Conservation (phyloP, 2,329 filamentous ascomycete genomes). For the Zalaria sp. region DNA sequence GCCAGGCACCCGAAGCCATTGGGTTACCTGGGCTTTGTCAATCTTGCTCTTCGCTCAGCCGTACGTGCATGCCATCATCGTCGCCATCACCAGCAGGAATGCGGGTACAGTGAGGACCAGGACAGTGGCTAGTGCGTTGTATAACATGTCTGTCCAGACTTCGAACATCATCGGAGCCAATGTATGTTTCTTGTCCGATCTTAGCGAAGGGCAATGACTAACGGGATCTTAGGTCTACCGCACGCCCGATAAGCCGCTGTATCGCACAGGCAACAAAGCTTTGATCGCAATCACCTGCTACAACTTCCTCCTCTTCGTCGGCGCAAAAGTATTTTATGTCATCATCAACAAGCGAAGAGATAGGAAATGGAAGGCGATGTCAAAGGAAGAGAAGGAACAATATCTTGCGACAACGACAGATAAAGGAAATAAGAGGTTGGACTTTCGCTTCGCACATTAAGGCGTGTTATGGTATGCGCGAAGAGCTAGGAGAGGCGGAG, state of each 20-base stretch:
- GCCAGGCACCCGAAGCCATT: conserved; percentile 19
- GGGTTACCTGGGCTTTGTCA: conserved; percentile 24
- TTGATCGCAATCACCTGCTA: conserved; percentile 36
- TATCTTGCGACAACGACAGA: conserved; percentile 31
- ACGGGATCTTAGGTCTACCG: conserved; percentile 31
- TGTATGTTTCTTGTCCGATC: conserved; percentile 1
- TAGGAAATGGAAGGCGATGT: conserved; percentile 34
- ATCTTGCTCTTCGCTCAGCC: conserved; percentile 25
- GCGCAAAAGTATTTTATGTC: conserved; percentile 40
- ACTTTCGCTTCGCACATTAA: conserved; percentile 22
- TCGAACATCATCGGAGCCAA: conserved; percentile 22
- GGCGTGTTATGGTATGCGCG: too few relatives aligned
- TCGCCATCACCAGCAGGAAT: conserved; percentile 48
- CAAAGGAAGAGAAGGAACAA: conserved; percentile 29
- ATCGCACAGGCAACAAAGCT: conserved; percentile 39
- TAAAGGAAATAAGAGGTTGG: conserved; percentile 24
- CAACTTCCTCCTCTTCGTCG: conserved; percentile 36
- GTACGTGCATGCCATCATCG: conserved; percentile 42
- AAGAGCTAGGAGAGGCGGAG: too few relatives aligned
- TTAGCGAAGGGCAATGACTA: neutral
- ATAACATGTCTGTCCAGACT: conserved; percentile 37
- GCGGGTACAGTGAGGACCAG: conserved; percentile 47
- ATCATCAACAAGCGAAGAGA: conserved; percentile 34
- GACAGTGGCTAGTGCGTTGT: conserved; percentile 48
- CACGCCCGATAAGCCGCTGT: conserved; percentile 39